Evolutionary conservation across 2,329 filamentous ascomycete genomes (phyloP).

Genomic region (Botrytis paeoniae): DNA sequence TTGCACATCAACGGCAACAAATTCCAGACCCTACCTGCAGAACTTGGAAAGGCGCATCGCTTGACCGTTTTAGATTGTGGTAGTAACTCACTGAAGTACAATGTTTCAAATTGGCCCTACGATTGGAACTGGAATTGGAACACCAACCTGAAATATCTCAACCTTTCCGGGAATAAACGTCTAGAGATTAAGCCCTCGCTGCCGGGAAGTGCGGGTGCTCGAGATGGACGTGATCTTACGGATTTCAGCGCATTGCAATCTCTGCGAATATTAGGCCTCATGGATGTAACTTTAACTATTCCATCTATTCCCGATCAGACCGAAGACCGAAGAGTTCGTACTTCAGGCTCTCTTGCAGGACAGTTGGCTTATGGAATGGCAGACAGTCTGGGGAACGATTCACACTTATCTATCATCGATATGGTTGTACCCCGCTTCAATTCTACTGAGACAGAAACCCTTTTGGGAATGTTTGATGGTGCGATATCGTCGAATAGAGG

Average conservation of each 20-base stretch:
- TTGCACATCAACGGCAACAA: constrained; percentile 97
- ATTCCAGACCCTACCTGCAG: constrained; percentile 92
- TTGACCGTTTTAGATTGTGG: constrained; percentile 90
- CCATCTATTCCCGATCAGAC: constrained; percentile 92
- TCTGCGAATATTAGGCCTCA: constrained; percentile 83
- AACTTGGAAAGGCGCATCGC: constrained; percentile 90
- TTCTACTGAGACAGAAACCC: constrained; percentile 82
- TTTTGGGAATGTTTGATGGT: constrained; percentile 95
- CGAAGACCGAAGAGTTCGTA: constrained; percentile 90
- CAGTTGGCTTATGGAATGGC: constrained; percentile 96
- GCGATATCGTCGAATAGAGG: constrained; percentile 85
- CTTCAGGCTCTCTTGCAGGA: constrained; percentile 91
- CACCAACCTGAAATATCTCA: constrained; percentile 88
- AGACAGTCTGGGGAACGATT: constrained; percentile 86
- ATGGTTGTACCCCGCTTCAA: constrained; percentile 92
- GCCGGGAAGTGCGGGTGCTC: constrained; percentile 66
- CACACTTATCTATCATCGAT: constrained; percentile 93
- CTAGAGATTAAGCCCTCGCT: constrained; percentile 81
- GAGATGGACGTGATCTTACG: constrained; percentile 69
- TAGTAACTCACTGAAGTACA: constrained; percentile 95
- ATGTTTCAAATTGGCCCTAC: constrained; percentile 97
- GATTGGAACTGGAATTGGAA: constrained; percentile 99
- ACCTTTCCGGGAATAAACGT: constrained; percentile 93
- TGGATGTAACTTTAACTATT: constrained; percentile 96
- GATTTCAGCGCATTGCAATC: constrained; percentile 86